A percentile compares a stretch with the other conserved stretches of the same genome.
phyloP scores from a whole-genome alignment of 2,329 filamentous ascomycete species.

The Trichoderma hamatum region DNA sequence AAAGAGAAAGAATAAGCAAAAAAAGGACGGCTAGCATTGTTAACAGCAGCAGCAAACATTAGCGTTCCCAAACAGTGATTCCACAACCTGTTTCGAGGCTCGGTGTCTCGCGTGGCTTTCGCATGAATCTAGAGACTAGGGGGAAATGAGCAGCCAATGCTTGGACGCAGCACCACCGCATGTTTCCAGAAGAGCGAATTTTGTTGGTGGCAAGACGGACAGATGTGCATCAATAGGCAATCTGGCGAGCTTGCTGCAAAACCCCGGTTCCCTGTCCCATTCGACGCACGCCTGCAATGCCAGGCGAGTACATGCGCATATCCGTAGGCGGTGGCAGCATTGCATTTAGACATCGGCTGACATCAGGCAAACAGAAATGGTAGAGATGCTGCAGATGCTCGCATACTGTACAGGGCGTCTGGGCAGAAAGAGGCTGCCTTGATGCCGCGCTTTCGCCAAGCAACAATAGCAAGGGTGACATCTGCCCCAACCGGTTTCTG shows the following conservation, averaged over 20 bases:
- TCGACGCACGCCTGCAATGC: constrained; percentile 10
- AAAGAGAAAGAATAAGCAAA: not conserved
- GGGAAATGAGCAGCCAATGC: constrained; percentile 26
- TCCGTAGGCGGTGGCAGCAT: not conserved
- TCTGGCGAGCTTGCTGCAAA: constrained; percentile 19
- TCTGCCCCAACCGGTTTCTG: not conserved
- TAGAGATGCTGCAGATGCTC: not conserved
- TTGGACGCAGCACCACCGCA: constrained; percentile 3
- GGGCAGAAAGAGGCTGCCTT: not conserved
- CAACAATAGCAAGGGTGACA: constrained; percentile 1
- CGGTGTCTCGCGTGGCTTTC: constrained; percentile 25
- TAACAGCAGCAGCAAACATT: not conserved
- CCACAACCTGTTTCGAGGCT: constrained; percentile 3
- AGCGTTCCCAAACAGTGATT: not conserved
- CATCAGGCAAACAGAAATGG: not conserved
- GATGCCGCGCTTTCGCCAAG: not conserved
- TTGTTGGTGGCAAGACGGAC: constrained; percentile 18
- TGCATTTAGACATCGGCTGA: not conserved
- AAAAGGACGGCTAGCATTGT: not conserved
- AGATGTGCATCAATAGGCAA: constrained; percentile 13
- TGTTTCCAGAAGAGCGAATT: constrained; percentile 27
- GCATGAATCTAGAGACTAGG: constrained; percentile 19
- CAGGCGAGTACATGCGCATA: not conserved
- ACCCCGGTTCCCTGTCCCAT: constrained; percentile 15
- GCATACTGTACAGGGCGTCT: constrained; percentile 4